Evolutionary conservation across 2,329 filamentous ascomycete species (phyloP), one percentile per base, ranked within the genome.

Genomic region (Neofusicoccum kwambonambiense): DNA sequence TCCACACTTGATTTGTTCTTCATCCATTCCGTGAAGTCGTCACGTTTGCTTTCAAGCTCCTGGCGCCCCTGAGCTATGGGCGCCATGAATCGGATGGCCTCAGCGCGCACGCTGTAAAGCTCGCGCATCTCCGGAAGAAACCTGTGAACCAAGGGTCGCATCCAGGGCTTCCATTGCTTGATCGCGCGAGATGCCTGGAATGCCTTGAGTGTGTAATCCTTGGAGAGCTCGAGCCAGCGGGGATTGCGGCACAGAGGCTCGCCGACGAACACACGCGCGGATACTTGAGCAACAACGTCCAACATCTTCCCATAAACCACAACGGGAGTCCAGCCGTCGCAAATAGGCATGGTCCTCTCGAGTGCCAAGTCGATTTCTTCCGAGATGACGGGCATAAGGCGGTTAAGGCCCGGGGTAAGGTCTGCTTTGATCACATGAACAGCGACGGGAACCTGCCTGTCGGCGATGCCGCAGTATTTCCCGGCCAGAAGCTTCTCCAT

Each of bases 261-360:
- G 4, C 82, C 82, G 34, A 84, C 75, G 60, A 84, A 84, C 34
- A 84, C 71, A 11, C 79, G 75, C 3, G 82, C 82, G 0, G 80
- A 82, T 0, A 80, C 76, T 65, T 78, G 79, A 56, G 79, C 80
- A 1, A 85, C 78, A 44, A 84, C 78, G 17, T 79, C 78, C 2
- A 83, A 73, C 4, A 84, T 37, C 82, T 76, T n/a, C 22, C 67
- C 54, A 39, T 69, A 66, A 4, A 62, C 54, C 22, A 76, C 76
- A 49, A 82, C 71, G 1, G 73, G 63, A 0, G 75, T 80, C 80
- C 80, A 84, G 50, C 79, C 77, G 3, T 73, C 62, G 56, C 72
- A 75, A 5, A 69, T 60, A 1, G 73, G 71, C 52, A 77, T 52
- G 8, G 72, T 69, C 22, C 73, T 68, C 45, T 67, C 56, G 4